A percentile compares a stretch with the other conserved stretches of the same genome.
phyloP scores from a whole-genome alignment of 2,329 filamentous ascomycete genomes.

The Ramularia collo-cygni region DNA sequence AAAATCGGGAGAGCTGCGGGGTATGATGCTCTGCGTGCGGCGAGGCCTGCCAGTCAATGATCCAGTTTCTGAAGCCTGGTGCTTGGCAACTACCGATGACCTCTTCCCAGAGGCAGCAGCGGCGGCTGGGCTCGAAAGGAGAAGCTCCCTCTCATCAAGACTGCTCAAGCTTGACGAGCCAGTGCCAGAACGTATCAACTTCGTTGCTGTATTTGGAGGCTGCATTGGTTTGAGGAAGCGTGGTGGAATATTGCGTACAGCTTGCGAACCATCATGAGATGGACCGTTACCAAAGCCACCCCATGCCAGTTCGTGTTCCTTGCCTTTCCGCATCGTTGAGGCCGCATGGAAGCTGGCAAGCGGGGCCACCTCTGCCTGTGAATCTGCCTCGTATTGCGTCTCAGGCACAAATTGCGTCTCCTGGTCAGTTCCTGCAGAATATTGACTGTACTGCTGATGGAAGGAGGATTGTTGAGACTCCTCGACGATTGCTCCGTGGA shows the following conservation, averaged over 20 bases:
- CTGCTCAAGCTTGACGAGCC: background rate
- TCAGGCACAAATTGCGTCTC: slow-evolving; percentile 2
- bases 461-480: slow-evolving; percentile 3
- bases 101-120: no score
- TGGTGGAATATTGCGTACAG: no score
- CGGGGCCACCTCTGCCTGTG: background rate
- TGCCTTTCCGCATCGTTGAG: background rate
- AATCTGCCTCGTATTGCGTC: slow-evolving; percentile 10
- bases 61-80: background rate
- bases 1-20: slow-evolving; percentile 23
- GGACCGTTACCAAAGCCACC: slow-evolving; percentile 9
- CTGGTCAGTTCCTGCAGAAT: no score
- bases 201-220: slow-evolving; percentile 23
- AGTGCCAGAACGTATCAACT: slow-evolving; percentile 11
- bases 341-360: slow-evolving; percentile 8
- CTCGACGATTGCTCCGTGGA: slow-evolving; percentile 2
- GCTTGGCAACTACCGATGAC: background rate
- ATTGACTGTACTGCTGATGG: no score
- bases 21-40: no score
- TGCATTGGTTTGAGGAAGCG: slow-evolving; percentile 17
- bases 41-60: no score
- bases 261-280: no score
- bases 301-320: background rate
- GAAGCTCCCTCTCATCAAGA: background rate
- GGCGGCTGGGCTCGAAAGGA: background rate